Conservation (phyloP, 1,284 basidiomycete species). For the Cutaneotrichosporon curvatum region DNA sequence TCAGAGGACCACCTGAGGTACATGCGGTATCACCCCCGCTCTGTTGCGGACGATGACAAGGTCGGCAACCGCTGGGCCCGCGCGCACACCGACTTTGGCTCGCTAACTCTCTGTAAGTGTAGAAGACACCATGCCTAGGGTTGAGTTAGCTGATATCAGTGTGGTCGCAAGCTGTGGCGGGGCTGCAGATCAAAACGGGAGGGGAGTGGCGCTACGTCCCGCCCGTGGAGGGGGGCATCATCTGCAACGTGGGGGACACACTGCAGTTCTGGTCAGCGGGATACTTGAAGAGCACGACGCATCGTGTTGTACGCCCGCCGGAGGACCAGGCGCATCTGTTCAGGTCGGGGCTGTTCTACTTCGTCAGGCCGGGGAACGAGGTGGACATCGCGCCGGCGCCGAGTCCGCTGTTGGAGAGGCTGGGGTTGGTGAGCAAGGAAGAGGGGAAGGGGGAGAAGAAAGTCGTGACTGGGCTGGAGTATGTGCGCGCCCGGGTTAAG, state of each 20-base stretch:
- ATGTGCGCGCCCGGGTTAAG: constrained; percentile 9
- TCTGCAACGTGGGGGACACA: constrained; percentile 34
- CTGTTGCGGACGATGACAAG: constrained; percentile 25
- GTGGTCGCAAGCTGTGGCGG: constrained; percentile 32
- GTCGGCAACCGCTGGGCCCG: constrained; percentile 29
- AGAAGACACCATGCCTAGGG: too few species aligned
- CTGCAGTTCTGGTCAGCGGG: constrained; percentile 33
- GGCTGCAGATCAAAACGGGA: constrained; percentile 30
- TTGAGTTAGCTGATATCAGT: constrained; percentile 8
- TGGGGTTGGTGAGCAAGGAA: constrained; percentile 12
- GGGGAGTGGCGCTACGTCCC: constrained; percentile 30
- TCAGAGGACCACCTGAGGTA: constrained; percentile 33
- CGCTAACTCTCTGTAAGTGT: constrained; percentile 17
- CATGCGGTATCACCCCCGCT: constrained; percentile 33
- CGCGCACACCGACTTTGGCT: constrained; percentile 31
- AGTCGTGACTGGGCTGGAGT: constrained; percentile 11
- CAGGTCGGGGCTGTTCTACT: constrained; percentile 31
- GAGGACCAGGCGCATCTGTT: constrained; percentile 28
- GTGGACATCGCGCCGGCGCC: constrained; percentile 24
- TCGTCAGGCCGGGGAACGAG: constrained; percentile 30
- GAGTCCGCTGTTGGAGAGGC: constrained; percentile 20
- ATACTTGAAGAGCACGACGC: constrained; percentile 29
- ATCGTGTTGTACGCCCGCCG: constrained; percentile 28
- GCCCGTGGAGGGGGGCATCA: constrained; percentile 24
- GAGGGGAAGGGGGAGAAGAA: constrained; percentile 5